phyloP scores from a whole-genome alignment of 345 rosid genomes.

The Mercurialis annua region DNA sequence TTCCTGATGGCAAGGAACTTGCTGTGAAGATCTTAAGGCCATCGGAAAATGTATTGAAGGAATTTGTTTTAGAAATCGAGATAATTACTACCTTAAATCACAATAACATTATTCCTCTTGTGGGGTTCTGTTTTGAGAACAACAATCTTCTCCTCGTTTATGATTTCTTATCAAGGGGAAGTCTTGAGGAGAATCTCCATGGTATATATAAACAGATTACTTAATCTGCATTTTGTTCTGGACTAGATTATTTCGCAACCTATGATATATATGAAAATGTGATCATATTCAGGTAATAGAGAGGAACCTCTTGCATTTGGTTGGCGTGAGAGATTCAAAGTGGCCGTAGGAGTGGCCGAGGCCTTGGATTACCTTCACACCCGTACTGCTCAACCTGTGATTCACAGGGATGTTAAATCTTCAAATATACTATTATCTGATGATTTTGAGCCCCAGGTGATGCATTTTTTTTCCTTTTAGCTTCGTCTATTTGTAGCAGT shows the following conservation, averaged over 20 bases:
- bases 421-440: conserved; percentile 86
- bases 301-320: conserved; percentile 55
- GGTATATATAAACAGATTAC: conserved; percentile 36
- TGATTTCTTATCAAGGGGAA: conserved; percentile 82
- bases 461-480: not conserved
- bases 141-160: conserved; percentile 70
- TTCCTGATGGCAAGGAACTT: conserved; percentile 79
- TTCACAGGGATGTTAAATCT: conserved; percentile 94
- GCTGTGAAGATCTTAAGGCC: conserved; percentile 87
- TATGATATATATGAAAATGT: not conserved
- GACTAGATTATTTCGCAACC: not conserved
- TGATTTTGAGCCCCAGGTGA: conserved; percentile 96
- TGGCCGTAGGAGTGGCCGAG: conserved; percentile 88
- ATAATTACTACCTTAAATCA: conserved; percentile 72
- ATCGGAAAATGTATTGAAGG: conserved; percentile 59
- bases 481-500: not conserved
- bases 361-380: conserved; percentile 83
- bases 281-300: conserved; percentile 50
- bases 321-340: conserved; percentile 78
- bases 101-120: conserved; percentile 72
- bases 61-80: conserved; percentile 77
- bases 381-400: conserved; percentile 44
- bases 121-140: conserved; percentile 79
- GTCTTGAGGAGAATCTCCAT: conserved; percentile 89
- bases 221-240: not conserved